These are phyloP conservation scores for Aspergillus sojae DNA, from an alignment of 2,329 filamentous ascomycete genomes.

Conservation along the genomic window DNA sequence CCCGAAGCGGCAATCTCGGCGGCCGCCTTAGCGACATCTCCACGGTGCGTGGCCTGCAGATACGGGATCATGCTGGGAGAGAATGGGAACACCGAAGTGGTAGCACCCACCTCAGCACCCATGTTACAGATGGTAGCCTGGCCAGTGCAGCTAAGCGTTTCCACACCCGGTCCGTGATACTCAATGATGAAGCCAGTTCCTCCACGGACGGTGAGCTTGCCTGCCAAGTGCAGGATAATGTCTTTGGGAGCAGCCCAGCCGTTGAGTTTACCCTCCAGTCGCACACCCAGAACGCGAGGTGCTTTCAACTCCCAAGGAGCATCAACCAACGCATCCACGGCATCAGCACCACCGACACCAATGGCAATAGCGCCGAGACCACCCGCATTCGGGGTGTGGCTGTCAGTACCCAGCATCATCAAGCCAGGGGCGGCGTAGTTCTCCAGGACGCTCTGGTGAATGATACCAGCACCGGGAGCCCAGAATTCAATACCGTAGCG, in stretches of 20 bases:
- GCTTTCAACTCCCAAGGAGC: constrained; percentile 98
- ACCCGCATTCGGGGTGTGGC: constrained; percentile 96
- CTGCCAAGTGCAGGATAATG: constrained; percentile 86
- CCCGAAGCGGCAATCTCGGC: constrained; percentile 61
- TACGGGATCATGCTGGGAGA: constrained; percentile 82
- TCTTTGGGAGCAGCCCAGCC: constrained; percentile 97
- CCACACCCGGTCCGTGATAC: constrained; percentile 87
- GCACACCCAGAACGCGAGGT: constrained; percentile 84
- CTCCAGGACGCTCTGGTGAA: constrained; percentile 96
- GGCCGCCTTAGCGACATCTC: constrained; percentile 69
- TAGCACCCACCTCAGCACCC: constrained; percentile 89
- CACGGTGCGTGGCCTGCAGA: constrained; percentile 78
- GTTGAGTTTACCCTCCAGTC: constrained; percentile 77
- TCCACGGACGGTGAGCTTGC: constrained; percentile 86
- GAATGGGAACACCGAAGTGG: constrained; percentile 93
- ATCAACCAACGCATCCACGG: constrained; percentile 93
- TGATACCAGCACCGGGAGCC: constrained; percentile 91
- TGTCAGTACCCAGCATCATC: constrained; percentile 99
- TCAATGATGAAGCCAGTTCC: constrained; percentile 95
- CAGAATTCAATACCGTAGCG: constrained; percentile 95
- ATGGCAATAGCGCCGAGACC: constrained; percentile 92
- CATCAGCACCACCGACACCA: constrained; percentile 94
- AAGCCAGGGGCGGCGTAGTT: constrained; percentile 96
- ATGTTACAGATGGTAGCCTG: constrained; percentile 94
- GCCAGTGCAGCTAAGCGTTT: constrained; percentile 86